Evolutionary conservation across 2,329 filamentous ascomycete species (phyloP).

Genomic region (Aspergillus spinulosporus): DNA sequence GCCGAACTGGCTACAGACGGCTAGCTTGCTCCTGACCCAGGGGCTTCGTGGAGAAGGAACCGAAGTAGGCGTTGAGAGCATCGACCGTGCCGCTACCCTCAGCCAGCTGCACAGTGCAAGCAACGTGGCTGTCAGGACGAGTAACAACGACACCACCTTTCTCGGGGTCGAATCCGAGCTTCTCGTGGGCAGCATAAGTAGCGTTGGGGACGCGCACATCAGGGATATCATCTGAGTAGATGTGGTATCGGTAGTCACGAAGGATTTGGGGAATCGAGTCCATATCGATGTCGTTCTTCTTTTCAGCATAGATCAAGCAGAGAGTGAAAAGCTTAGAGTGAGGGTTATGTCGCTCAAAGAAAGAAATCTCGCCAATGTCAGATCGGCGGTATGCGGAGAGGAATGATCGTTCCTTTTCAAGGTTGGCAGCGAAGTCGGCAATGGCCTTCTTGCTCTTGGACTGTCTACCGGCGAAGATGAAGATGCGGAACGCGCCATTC

Average conservation of each 20-base stretch:
- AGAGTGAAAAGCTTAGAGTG: conserved; percentile 81
- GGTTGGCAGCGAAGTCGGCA: conserved; percentile 65
- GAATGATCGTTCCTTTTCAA: conserved; percentile 70
- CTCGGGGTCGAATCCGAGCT: conserved; percentile 76
- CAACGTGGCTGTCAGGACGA: conserved; percentile 83
- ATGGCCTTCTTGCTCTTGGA: conserved; percentile 63
- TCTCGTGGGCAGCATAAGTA: conserved; percentile 74
- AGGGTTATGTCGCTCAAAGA: conserved; percentile 81
- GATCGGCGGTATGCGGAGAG: conserved; percentile 64
- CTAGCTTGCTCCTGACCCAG: conserved; percentile 39
- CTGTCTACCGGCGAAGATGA: conserved; percentile 76
- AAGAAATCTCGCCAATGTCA: conserved; percentile 63
- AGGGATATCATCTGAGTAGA: conserved; percentile 83
- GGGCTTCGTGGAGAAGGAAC: conserved; percentile 65
- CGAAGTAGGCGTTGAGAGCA: conserved; percentile 80
- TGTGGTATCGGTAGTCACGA: conserved; percentile 73
- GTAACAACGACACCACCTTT: conserved; percentile 79
- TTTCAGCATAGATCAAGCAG: conserved; percentile 70
- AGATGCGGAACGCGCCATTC: conserved; percentile 85
- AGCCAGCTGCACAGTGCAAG: conserved; percentile 69
- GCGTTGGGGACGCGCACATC: conserved; percentile 70
- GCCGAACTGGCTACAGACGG: conserved; percentile 30
- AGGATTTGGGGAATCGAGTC: conserved; percentile 69
- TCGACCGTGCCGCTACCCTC: conserved; percentile 79
- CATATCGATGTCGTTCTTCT: conserved; percentile 71